A percentile compares a stretch with the other conserved stretches of the same genome.
Conservation (phyloP, 208 protist genomes). For the Trichomonas vaginalis region DNA sequence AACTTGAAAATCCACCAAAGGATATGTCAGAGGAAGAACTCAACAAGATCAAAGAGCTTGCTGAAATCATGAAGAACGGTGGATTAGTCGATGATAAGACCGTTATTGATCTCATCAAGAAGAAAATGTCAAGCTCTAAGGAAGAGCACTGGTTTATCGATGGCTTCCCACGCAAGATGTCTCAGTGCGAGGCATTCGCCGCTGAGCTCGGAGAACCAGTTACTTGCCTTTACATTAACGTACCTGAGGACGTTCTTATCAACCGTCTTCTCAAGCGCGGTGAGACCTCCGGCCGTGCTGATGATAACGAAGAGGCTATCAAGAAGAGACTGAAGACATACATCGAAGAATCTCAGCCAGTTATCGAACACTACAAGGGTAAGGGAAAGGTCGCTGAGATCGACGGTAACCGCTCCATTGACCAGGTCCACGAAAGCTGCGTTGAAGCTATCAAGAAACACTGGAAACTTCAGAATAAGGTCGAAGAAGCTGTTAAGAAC, state of each 20-base stretch:
- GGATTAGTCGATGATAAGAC: constrained; percentile 18
- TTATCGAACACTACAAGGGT: background rate
- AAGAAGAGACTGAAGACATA: constrained; percentile 43
- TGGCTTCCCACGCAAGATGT: background rate
- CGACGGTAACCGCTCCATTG: background rate
- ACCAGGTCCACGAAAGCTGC: background rate
- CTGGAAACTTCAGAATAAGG: background rate
- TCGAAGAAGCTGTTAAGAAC: background rate
- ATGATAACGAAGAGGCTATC: constrained; percentile 57
- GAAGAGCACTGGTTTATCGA: background rate
- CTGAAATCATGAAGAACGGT: constrained; percentile 5
- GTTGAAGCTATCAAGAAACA: background rate
- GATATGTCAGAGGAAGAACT: background rate
- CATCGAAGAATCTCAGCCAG: background rate
- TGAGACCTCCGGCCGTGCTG: constrained; percentile 43
- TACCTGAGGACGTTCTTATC: constrained; percentile 33
- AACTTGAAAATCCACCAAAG: constrained; percentile 19
- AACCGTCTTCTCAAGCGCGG: constrained; percentile 44
- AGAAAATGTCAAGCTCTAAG: background rate
- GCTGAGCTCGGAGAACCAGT: background rate
- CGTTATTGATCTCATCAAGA: constrained; percentile 15
- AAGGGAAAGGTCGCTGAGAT: background rate
- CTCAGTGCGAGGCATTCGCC: background rate
- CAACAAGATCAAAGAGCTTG: background rate
- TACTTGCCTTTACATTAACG: constrained; percentile 44